Conservation (phyloP, 2,329 filamentous ascomycete species). For the Knufia petricola region DNA sequence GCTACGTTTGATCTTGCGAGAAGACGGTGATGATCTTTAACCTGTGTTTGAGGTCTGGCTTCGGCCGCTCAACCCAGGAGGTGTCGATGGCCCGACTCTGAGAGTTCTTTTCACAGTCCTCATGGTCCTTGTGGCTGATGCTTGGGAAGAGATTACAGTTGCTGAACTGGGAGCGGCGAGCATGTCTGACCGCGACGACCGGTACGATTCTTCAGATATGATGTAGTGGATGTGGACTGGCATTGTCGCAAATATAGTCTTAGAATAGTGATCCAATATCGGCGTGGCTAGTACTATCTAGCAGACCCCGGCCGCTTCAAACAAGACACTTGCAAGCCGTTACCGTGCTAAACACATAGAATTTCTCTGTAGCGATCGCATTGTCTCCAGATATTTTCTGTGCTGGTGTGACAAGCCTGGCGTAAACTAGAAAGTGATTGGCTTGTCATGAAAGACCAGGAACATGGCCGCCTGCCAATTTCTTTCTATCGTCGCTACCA, state of each 20-base stretch:
- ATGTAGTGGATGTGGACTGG: no score
- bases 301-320: no score
- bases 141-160: slow-evolving; percentile 20
- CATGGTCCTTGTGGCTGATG: slow-evolving; percentile 18
- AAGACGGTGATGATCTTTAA: slow-evolving; percentile 93
- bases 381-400: no score
- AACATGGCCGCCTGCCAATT: slow-evolving; percentile 1
- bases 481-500: not conserved
- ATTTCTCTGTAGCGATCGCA: no score
- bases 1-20: slow-evolving; percentile 37
- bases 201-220: not conserved
- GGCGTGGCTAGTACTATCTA: no score
- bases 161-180: not conserved
- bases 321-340: no score
- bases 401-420: not conserved
- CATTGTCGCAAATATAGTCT: no score
- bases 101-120: slow-evolving; percentile 24
- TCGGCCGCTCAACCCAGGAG: slow-evolving; percentile 23
- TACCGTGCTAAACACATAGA: no score
- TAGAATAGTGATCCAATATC: no score
- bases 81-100: slow-evolving; percentile 24
- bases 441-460: not conserved
- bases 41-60: slow-evolving; percentile 34
- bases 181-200: no score
- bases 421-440: slow-evolving; percentile 5